Percentiles rank a stretch among this genome's conserved stretches.
These are phyloP conservation scores for Penicillium daleae DNA, from an alignment of 495 filamentous ascomycete species.

Conservation along the genomic window DNA sequence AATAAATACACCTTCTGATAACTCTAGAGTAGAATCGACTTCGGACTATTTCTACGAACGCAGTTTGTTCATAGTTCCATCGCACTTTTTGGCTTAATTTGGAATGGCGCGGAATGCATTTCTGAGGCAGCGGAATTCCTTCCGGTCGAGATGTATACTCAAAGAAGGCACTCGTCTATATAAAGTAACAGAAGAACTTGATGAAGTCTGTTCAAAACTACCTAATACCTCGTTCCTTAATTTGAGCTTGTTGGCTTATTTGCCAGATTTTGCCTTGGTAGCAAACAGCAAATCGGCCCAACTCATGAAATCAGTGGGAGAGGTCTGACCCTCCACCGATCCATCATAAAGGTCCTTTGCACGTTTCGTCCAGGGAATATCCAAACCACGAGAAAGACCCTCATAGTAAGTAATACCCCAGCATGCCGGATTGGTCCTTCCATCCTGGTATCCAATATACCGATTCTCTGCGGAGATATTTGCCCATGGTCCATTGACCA, in stretches of 20 bases:
- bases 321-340: neutral
- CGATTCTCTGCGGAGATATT: conserved; percentile 21
- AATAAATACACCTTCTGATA: neutral
- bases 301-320: neutral
- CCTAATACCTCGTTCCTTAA: neutral
- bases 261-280: neutral
- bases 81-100: neutral
- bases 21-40: neutral
- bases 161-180: neutral
- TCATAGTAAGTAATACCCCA: conserved; percentile 2
- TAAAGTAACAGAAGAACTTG: neutral
- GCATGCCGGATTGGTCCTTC: neutral
- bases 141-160: neutral
- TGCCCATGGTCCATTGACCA: conserved; percentile 41
- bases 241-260: neutral
- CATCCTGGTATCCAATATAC: neutral
- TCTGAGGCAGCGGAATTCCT: neutral
- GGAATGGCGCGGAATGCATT: neutral
- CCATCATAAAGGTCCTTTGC: neutral
- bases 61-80: neutral
- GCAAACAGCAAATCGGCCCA: conserved; percentile 5
- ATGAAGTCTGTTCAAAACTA: neutral
- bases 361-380: neutral
- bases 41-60: neutral
- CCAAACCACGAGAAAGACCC: neutral